These are phyloP conservation scores for Lepidopterella palustris DNA, from an alignment of 495 filamentous ascomycete species.

Conservation along the genomic window DNA sequence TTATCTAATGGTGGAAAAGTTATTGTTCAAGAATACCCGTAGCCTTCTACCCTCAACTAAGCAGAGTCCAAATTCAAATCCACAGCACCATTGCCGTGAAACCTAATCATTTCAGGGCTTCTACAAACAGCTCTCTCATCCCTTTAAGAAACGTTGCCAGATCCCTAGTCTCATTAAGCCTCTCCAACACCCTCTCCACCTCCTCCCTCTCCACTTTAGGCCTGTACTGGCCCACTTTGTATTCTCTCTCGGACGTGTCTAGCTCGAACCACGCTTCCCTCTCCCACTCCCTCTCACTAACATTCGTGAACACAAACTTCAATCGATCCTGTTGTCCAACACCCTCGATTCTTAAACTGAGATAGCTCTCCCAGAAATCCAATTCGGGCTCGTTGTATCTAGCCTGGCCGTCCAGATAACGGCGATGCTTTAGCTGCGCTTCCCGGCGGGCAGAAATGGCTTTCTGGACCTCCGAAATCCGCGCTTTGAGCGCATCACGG, in stretches of 20 bases:
- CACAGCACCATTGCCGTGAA: neutral
- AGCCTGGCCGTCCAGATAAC: conserved; percentile 68
- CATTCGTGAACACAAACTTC: conserved; percentile 85
- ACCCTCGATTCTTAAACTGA: conserved; percentile 85
- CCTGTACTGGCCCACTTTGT: conserved; percentile 67
- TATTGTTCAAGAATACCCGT: neutral
- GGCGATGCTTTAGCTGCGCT: conserved; percentile 55
- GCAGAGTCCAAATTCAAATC: no score
- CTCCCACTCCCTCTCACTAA: conserved; percentile 82
- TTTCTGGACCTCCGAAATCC: conserved; percentile 73
- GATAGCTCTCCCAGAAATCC: conserved; percentile 88
- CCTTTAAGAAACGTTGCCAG: conserved; percentile 76
- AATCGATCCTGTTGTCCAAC: conserved; percentile 75
- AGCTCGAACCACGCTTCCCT: conserved; percentile 92
- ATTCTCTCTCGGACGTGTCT: conserved; percentile 71
- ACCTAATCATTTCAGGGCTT: conserved; percentile 44
- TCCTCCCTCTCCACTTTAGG: conserved; percentile 69
- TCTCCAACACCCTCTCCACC: conserved; percentile 65
- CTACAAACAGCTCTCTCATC: conserved; percentile 81
- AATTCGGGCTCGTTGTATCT: conserved; percentile 85
- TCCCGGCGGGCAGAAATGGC: conserved; percentile 55
- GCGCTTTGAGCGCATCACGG: conserved; percentile 65
- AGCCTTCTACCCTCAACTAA: neutral
- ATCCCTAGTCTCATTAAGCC: conserved; percentile 76
- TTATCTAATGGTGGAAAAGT: no score